Conservation (phyloP, 106 monocot genomes). For the Acorus gramineus region DNA sequence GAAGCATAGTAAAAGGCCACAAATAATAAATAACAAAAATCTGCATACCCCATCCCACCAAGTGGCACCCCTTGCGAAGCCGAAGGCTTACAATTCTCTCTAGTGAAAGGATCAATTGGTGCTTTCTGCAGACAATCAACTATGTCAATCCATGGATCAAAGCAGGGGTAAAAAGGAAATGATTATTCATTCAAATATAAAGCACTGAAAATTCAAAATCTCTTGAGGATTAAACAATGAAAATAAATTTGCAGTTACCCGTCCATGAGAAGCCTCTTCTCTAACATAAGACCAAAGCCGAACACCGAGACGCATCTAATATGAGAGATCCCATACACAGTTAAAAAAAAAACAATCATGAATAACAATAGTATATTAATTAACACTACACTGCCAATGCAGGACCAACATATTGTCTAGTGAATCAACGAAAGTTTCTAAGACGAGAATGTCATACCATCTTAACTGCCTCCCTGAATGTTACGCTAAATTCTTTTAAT, state of each 20-base stretch:
- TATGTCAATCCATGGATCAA: neutral
- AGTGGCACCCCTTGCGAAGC: constrained; percentile 99
- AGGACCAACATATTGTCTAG: too few species aligned
- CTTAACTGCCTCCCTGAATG: constrained; percentile 83
- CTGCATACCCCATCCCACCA: constrained; percentile 93
- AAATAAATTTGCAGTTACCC: constrained; percentile 41
- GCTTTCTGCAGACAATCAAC: constrained; percentile 62
- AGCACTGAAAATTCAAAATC: neutral
- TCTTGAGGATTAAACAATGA: neutral
- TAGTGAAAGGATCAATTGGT: constrained; percentile 96
- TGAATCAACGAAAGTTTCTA: neutral
- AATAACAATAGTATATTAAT: too few species aligned
- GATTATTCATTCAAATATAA: neutral
- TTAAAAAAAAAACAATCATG: too few species aligned
- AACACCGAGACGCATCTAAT: constrained; percentile 79
- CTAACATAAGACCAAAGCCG: constrained; percentile 99
- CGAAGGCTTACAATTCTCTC: constrained; percentile 74
- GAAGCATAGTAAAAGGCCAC: neutral
- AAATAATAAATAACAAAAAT: neutral
- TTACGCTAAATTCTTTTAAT: constrained; percentile 95
- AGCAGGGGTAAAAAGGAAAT: too few species aligned
- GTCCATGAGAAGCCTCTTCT: constrained; percentile 97
- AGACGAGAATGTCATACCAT: constrained; percentile 43
- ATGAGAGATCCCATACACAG: neutral
- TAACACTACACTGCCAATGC: too few species aligned